Base-by-base conservation (phyloP, 306 rosid species). In the Canavalia gladiata region DNA sequence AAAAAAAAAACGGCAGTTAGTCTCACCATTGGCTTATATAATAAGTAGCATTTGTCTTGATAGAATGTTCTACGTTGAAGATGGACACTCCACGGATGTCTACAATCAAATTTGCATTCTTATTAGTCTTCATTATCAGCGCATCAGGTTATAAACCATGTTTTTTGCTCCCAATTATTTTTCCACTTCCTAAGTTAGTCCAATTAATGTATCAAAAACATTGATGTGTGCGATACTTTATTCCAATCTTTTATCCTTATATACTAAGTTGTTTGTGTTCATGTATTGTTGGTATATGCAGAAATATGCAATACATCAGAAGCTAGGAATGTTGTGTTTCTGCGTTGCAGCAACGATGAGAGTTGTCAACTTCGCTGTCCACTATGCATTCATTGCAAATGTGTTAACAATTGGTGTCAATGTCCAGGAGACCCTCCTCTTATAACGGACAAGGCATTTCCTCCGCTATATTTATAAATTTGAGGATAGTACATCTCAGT, bases 341-440 rank as follows among this genome's bases (percentile, higher is more conserved):
- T 58, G 2, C n/a, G 37, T 0, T 58, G 64, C 37, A 2, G 0
- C 0, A 8, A 0, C 3, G 37, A 3, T 0, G 6, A 28, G 0
- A 29, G 8, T 3, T 58, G 64, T 30, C 2, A 8, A 0, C 0
- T 8, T 1, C 0, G 7, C 3, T 57, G 37, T 57, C 37, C 37
- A 57, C 25, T 18, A 18, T 18, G 25, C 25, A 0, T 0, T 1
- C 29, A 12, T 58, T 58, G 64, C n/a, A 3, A 1, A 29, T 58
- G 64, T 11, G 0, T 28, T 2, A 0, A 56, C 1, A 7, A 28
- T 28, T 28, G 0, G 4, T 56, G 62, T 56, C 0, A 0, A 6
- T 56, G 34, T 6, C 12, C 11, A 0, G 25, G 25, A 18, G 25
- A 18, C 25, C 25, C 25, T 18, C 25, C 25, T 18, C 25, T 18